phyloP scores from a whole-genome alignment of 148 eudicot genomes.

The Rhododendron williamsianum region DNA sequence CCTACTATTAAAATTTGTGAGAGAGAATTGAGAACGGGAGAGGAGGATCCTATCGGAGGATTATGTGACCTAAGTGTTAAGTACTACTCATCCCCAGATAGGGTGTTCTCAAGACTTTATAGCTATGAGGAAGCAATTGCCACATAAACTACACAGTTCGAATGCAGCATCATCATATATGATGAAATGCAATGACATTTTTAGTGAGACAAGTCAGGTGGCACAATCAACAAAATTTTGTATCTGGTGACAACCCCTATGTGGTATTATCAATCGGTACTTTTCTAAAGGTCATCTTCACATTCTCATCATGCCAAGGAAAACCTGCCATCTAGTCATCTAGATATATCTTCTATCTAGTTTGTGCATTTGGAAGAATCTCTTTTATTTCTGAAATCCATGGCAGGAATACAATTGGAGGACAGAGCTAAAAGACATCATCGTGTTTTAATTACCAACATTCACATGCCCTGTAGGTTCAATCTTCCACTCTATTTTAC shows the following conservation, averaged over 20 bases:
- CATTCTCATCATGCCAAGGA: background rate
- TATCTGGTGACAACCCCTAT: background rate
- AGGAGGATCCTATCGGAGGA: background rate
- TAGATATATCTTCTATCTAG: background rate
- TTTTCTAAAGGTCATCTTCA: background rate
- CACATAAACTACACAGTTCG: background rate
- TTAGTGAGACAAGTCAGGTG: background rate
- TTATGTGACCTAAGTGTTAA: background rate
- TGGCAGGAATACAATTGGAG: background rate
- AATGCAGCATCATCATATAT: background rate
- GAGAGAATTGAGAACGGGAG: background rate
- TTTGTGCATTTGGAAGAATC: background rate
- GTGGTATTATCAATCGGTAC: background rate
- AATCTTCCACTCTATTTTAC: background rate
- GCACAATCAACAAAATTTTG: background rate
- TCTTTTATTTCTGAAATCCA: background rate
- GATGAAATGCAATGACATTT: background rate
- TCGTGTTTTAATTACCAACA: background rate
- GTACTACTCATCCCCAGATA: conserved; percentile 2
- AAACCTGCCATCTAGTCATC: background rate
- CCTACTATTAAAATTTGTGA: background rate
- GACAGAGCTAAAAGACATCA: background rate
- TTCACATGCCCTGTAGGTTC: background rate
- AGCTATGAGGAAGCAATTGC: background rate
- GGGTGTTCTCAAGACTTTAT: background rate